Percentiles rank a stretch among this genome's conserved stretches.
Evolutionary conservation across 441 rosid species (phyloP).

Genomic region (Monsonia emarginata): DNA sequence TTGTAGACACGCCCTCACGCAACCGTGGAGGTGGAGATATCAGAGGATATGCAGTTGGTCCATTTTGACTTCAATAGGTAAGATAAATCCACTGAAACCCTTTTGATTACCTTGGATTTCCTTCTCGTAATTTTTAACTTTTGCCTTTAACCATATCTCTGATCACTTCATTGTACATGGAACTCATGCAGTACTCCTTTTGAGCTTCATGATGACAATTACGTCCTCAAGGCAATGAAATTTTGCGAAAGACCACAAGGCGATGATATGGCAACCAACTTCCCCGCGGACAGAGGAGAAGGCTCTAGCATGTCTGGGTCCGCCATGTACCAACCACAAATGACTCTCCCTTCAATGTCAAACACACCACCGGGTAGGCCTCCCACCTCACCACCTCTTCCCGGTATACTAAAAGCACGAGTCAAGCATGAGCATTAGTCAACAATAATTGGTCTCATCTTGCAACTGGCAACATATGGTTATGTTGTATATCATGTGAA

Average conservation of each 20-base stretch:
- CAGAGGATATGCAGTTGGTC: constrained; percentile 99
- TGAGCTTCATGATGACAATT: constrained; percentile 94
- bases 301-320: constrained; percentile 40
- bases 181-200: constrained; percentile 71
- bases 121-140: too few species aligned
- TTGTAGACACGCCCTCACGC: constrained; percentile 93
- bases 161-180: background rate
- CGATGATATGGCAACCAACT: constrained; percentile 24
- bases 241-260: constrained; percentile 51
- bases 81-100: background rate
- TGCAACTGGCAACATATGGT: constrained; percentile 20
- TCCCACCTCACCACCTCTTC: constrained; percentile 51
- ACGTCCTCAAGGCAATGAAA: constrained; percentile 89
- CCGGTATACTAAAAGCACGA: constrained; percentile 55
- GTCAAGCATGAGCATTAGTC: constrained; percentile 66
- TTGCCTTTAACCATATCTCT: background rate
- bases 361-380: constrained; percentile 34
- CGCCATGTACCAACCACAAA: constrained; percentile 34
- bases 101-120: background rate
- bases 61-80: constrained; percentile 98
- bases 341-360: constrained; percentile 28
- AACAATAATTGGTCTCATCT: constrained; percentile 20
- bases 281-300: constrained; percentile 35
- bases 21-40: constrained; percentile 96
- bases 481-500: constrained; percentile 50